Evolutionary conservation across 768 basidiomycete species (phyloP).

Genomic region (Leccinum pellstonianum): DNA sequence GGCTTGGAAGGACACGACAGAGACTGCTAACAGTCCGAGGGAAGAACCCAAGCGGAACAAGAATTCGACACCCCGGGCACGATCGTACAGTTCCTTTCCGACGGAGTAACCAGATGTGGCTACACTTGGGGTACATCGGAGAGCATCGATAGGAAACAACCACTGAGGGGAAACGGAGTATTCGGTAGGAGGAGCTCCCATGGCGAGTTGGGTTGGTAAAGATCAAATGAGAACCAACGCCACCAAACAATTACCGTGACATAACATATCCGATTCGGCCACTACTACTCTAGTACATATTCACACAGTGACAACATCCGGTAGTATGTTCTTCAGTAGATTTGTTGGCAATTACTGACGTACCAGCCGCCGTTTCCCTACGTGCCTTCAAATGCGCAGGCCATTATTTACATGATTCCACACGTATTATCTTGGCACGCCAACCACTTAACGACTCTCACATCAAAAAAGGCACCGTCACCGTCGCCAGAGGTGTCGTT

Average conservation of each 20-base stretch:
- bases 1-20: conserved; percentile 8
- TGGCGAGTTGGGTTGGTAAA: conserved; percentile 11
- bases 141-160: conserved; percentile 63
- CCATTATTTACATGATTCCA: background rate
- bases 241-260: conserved; percentile 23
- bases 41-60: conserved; percentile 79
- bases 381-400: background rate
- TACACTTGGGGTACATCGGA: conserved; percentile 58
- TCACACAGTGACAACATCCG: background rate
- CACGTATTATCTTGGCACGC: conserved; percentile 1
- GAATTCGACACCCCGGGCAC: conserved; percentile 82
- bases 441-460: background rate
- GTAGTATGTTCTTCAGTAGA: background rate
- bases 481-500: conserved; percentile 7
- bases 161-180: conserved; percentile 52
- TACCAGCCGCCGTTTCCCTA: conserved; percentile 5
- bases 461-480: conserved; percentile 1
- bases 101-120: conserved; percentile 46
- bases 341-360: conserved; percentile 19
- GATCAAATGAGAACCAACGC: conserved; percentile 17
- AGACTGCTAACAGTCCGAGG: conserved; percentile 62
- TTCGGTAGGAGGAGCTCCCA: conserved; percentile 26
- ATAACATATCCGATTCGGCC: conserved; percentile 14
- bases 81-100: conserved; percentile 72
- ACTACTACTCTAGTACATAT: background rate